Percentiles rank a stretch among this genome's conserved stretches.
Evolutionary conservation across 768 basidiomycete species (phyloP).

Genomic region (Scleroderma citrinum): DNA sequence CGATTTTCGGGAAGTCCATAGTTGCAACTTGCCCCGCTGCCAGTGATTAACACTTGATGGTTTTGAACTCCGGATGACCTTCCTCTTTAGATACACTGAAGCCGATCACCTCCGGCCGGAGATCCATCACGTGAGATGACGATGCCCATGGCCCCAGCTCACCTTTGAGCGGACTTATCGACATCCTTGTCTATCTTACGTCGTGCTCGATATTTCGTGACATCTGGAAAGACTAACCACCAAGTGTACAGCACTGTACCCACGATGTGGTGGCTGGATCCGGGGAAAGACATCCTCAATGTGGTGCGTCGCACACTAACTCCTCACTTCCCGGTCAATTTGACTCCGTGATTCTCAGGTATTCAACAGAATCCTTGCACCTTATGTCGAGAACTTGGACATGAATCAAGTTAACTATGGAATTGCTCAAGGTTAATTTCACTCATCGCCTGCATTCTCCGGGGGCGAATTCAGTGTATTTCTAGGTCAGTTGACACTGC

Average conservation of each 20-base stretch:
- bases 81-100: too few relatives aligned
- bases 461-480: slow-evolving; percentile 5
- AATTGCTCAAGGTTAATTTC: slow-evolving; percentile 66
- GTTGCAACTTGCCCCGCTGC: too few relatives aligned
- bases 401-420: slow-evolving; percentile 93
- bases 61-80: too few relatives aligned
- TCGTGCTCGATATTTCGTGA: neutral
- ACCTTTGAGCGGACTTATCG: neutral
- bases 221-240: neutral
- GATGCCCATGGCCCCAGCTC: slow-evolving; percentile 13
- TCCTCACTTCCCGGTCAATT: neutral
- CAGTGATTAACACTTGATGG: too few relatives aligned
- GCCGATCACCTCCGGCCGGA: too few relatives aligned
- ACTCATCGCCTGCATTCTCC: neutral
- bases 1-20: too few relatives aligned
- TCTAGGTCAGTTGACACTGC: slow-evolving; percentile 69
- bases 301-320: slow-evolving; percentile 44
- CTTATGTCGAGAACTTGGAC: slow-evolving; percentile 95
- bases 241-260: slow-evolving; percentile 2
- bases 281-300: slow-evolving; percentile 79
- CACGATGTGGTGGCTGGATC: slow-evolving; percentile 84
- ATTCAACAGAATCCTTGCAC: slow-evolving; percentile 88
- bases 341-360: slow-evolving; percentile 35
- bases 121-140: slow-evolving; percentile 25
- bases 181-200: neutral